Evolutionary conservation across 257 asterid species (phyloP), one percentile per base, ranked within the genome.

Genomic region (Cordia subcordata): DNA sequence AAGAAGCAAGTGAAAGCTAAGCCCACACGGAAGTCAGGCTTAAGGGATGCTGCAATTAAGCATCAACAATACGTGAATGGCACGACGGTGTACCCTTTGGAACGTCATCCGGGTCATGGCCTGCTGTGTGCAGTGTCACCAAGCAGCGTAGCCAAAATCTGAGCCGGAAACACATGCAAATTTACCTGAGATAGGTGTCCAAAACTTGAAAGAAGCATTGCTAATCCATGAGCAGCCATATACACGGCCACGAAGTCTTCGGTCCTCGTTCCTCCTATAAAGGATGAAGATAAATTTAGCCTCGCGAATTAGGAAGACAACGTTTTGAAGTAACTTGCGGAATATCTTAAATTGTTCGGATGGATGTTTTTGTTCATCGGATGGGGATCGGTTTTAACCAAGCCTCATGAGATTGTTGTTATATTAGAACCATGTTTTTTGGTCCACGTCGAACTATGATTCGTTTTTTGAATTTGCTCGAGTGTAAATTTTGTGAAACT

Each of bases 1-100:
- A 66, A 74, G 55, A 85, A 85, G 75, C 87, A 71, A 63, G 69
- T 19, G 10, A 60, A 55, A 67, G 82, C 78, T 47, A 77, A 82
- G 42, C 27, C 16, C 45, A 60, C 51, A 37, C 56, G 16, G 39
- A 47, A 16, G 10, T 61, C 58, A 17, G 21, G 71, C 53, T 70
- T 73, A 27, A 74, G 94, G 64, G 70, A 57, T 67, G 85, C 86
- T 37, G 85, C 85, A 10, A 40, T 77, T 40, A 85, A 83, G 67
- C 96, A 87, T 76, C 58, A 68, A 56, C 74, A 68, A 58, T 83
- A 87, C 20, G 94, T 85, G 15, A 72, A 73, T 72, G 87, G 85
- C 47, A 57, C 82, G 27, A 74, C 83, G 13, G 83, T 87, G 91
- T 87, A 91, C 75, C 96, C 96, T 17, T 70, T 87, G 92, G 98